phyloP scores from a whole-genome alignment of 306 rosid species.

The Ormosia semicastrata region DNA sequence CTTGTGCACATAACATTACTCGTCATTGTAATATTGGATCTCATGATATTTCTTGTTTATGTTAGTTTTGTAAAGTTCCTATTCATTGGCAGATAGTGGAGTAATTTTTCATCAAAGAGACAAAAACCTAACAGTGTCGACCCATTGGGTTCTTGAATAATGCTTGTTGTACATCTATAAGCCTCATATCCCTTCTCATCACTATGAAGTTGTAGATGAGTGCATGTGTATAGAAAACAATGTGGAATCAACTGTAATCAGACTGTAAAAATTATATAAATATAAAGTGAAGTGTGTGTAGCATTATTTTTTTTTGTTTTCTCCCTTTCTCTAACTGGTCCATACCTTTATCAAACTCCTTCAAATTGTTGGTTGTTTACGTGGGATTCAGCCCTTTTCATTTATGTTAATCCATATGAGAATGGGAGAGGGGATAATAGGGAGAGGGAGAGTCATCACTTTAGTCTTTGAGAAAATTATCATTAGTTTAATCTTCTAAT shows the following conservation, averaged over 20 bases:
- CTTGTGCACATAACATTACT: neutral
- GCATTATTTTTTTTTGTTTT: neutral
- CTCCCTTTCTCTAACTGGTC: neutral
- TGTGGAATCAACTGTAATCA: neutral
- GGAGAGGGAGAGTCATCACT: neutral
- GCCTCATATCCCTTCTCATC: neutral
- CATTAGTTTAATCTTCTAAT: neutral
- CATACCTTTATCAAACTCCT: neutral
- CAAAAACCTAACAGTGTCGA: neutral
- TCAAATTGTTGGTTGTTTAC: neutral
- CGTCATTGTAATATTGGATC: constrained; percentile 29
- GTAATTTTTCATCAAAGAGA: neutral
- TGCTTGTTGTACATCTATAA: neutral
- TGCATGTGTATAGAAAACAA: neutral
- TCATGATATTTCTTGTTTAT: constrained; percentile 13
- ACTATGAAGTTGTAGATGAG: neutral
- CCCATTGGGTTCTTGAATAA: neutral
- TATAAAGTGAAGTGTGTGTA: neutral
- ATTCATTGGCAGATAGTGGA: neutral
- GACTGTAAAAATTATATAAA: neutral
- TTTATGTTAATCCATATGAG: too few species aligned
- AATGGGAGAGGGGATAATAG: neutral
- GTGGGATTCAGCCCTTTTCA: neutral
- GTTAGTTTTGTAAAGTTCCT: neutral
- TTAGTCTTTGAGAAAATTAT: neutral